A percentile compares a stretch with the other conserved stretches of the same genome.
Evolutionary conservation across 2,329 filamentous ascomycete genomes (phyloP).

Genomic region (Trichoderma harzianum): DNA sequence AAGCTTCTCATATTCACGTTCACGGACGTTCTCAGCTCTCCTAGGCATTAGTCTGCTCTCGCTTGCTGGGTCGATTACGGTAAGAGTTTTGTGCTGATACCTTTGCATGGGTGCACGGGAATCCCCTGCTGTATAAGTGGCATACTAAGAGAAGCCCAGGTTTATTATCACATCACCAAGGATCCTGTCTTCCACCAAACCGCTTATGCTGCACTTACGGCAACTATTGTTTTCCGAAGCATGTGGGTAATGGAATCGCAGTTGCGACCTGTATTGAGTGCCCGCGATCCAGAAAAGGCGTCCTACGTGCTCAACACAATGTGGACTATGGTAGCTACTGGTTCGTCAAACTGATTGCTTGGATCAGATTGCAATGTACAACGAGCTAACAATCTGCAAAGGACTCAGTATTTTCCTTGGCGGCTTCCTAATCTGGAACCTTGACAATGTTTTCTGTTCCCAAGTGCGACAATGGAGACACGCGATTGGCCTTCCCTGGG

Average conservation of each 20-base stretch:
- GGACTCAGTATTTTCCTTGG: conserved; percentile 64
- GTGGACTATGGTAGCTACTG: conserved; percentile 69
- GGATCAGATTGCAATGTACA: neutral
- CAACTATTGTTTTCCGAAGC: conserved; percentile 65
- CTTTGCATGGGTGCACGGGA: neutral
- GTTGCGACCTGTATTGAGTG: conserved; percentile 45
- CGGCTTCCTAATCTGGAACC: conserved; percentile 72
- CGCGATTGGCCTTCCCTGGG: conserved; percentile 73
- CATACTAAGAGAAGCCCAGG: conserved; percentile 26
- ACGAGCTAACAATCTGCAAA: conserved; percentile 8
- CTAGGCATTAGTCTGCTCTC: conserved; percentile 56
- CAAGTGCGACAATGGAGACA: conserved; percentile 63
- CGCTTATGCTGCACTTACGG: conserved; percentile 70
- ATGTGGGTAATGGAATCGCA: conserved; percentile 68
- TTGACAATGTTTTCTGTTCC: conserved; percentile 75
- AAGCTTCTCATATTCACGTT: conserved; percentile 68
- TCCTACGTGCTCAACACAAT: conserved; percentile 54
- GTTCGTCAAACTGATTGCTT: conserved; percentile 28
- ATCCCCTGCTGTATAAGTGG: neutral
- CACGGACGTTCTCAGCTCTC: conserved; percentile 45
- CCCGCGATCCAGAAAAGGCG: conserved; percentile 49
- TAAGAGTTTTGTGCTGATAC: conserved; percentile 40
- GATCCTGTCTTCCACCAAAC: conserved; percentile 81
- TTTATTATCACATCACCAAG: conserved; percentile 72
- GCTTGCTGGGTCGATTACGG: conserved; percentile 67